Conservation (phyloP, 164 flowering plant genomes). For the Dillenia turbinata region DNA sequence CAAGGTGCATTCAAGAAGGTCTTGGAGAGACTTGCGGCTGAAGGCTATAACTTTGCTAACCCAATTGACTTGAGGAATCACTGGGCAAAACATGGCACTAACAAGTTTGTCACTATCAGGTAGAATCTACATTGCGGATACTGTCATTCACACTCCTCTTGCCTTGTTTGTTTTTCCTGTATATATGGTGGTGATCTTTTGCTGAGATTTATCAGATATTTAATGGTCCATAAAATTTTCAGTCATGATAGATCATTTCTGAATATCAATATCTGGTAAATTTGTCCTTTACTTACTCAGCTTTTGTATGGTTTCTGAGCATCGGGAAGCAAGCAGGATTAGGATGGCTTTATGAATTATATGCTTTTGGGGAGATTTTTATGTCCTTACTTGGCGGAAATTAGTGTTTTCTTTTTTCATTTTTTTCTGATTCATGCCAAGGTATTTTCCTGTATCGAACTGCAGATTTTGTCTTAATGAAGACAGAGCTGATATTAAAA, state of each 20-base stretch:
- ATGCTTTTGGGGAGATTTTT: no score
- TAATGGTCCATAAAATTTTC: neutral
- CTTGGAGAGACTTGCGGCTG: slow-evolving; percentile 16
- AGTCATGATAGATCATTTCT: neutral
- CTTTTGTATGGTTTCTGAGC: no score
- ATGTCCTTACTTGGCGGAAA: no score
- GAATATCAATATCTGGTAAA: no score
- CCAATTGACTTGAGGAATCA: slow-evolving; percentile 20
- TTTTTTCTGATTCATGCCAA: no score
- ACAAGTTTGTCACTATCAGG: slow-evolving; percentile 21
- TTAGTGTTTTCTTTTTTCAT: no score
- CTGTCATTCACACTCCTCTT: neutral
- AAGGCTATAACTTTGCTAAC: slow-evolving; percentile 19
- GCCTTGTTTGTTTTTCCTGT: slow-evolving; percentile 8
- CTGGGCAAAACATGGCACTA: slow-evolving; percentile 30
- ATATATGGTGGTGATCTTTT: slow-evolving; percentile 1
- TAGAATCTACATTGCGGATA: slow-evolving; percentile 9
- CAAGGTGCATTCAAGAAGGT: slow-evolving; percentile 20
- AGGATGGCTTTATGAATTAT: no score
- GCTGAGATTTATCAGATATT: neutral
- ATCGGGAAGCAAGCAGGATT: no score
- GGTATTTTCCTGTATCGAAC: no score
- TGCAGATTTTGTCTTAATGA: no score
- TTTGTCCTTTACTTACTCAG: no score
- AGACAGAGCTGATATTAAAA: no score